Conservation (phyloP, 192 early-diverging fungal genomes). For the Martensiomyces pterosporus region DNA sequence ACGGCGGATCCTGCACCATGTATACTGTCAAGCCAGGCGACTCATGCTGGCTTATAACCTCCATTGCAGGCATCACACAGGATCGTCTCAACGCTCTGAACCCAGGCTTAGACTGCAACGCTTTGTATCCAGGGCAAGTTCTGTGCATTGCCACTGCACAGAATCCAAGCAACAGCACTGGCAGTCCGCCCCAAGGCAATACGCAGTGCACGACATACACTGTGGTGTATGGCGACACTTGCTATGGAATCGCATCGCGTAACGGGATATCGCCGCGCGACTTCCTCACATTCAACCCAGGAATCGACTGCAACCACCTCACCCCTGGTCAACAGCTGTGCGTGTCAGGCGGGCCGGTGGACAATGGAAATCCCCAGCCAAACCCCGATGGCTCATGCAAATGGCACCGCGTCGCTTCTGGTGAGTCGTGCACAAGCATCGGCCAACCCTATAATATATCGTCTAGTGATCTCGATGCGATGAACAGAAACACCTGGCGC, state of each 20-base stretch:
- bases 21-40: constrained; percentile 2
- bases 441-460: neutral
- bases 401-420: constrained; percentile 1
- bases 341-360: too few relatives aligned
- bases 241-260: neutral
- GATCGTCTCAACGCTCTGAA: neutral
- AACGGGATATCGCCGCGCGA: neutral
- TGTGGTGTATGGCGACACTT: neutral
- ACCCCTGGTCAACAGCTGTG: constrained; percentile 1
- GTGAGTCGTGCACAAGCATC: neutral
- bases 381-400: neutral
- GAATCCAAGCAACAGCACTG: too few relatives aligned
- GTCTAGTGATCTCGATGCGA: neutral
- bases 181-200: too few relatives aligned
- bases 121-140: neutral
- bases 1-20: neutral
- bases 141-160: too few relatives aligned
- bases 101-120: neutral
- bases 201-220: neutral
- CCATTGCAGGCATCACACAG: constrained; percentile 1
- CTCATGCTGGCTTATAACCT: constrained; percentile 6
- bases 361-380: too few relatives aligned
- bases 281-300: constrained; percentile 2
- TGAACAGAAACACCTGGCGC: constrained; percentile 9
- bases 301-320: constrained; percentile 1